Base-by-base conservation (phyloP, 2,329 filamentous ascomycete genomes). In the Ambrosiella beaveri region DNA sequence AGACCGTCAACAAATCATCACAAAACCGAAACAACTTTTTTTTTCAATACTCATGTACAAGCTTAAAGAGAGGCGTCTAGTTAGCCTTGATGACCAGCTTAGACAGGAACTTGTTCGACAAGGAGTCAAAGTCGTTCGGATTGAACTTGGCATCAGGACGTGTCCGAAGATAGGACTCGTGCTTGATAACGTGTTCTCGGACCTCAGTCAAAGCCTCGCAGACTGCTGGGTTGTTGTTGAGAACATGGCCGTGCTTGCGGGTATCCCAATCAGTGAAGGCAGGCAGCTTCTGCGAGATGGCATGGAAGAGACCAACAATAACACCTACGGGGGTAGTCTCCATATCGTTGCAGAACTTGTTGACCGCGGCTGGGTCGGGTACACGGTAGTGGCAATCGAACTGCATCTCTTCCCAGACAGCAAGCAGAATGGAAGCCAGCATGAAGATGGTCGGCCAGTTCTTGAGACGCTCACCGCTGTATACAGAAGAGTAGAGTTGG, bases 391-490 rank as follows among this genome's bases (percentile, higher is more conserved):
- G 88, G 77, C 87, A 94, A 73, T 97, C 91, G 67, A 96, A 97
- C 70, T 97, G 90, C 82, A 97, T 96, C 77, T 95, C 86, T 70
- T 97, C 91, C 91, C 91, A 97, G 17, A 97, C 88, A 9, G 88
- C 88, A 53, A 97, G 78, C 39, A 97, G 80, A 62, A 97, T 93
- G 3, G 88, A 90, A 8, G 90, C 91, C 58, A 96, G 78, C 80
- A 97, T 94, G 78, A 96, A 97, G 69, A 97, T 97, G 54, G 90
- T 96, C 1, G 91, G 91, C 91, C 91, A 97, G 74, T 96, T 95
- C 81, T 95, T 96, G 65, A 96, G 81, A 71, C 94, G 91, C 70
- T 96, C 91, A 61, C 91, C 91, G 65, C 86, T 94, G 78, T 97
- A 97, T 50, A 97, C 91, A 63, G 89, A 95, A n/a, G 88, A 94